Conservation (phyloP, 768 basidiomycete species). For the Phlebiopsis flavidoalba region DNA sequence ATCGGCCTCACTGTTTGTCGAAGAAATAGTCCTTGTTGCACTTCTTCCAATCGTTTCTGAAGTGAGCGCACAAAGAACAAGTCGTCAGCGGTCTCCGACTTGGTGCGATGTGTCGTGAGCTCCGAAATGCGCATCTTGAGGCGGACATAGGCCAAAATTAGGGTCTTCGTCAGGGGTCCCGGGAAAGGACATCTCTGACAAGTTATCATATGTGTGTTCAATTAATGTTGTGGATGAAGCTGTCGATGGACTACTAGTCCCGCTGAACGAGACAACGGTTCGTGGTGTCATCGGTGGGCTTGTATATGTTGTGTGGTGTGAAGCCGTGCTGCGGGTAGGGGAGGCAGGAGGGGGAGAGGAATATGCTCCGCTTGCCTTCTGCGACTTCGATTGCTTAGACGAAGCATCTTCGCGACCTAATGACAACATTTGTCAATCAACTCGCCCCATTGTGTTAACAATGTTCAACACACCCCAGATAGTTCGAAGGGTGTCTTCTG, state of each 20-base stretch:
- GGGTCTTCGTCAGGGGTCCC: constrained; percentile 33
- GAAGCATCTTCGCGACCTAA: neutral
- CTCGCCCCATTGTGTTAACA: neutral
- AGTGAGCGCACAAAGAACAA: constrained; percentile 31
- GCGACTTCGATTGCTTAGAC: neutral
- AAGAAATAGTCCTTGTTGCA: constrained; percentile 68
- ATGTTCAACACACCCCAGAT: neutral
- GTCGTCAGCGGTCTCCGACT: constrained; percentile 24
- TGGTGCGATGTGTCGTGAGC: constrained; percentile 31
- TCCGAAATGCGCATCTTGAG: constrained; percentile 53
- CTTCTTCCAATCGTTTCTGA: constrained; percentile 37
- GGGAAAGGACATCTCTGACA: neutral
- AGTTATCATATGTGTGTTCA: neutral
- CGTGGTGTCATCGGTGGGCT: neutral
- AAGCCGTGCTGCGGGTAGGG: neutral
- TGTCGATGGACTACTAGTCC: neutral
- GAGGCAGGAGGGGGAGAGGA: neutral
- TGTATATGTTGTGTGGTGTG: neutral
- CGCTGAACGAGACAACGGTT: neutral
- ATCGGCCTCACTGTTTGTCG: constrained; percentile 60
- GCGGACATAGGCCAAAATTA: constrained; percentile 54
- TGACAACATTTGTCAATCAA: neutral
- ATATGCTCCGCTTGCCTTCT: neutral
- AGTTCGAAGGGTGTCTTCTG: constrained; percentile 41
- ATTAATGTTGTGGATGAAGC: neutral